Conservation (phyloP, 805 yeast species). For the Spathaspora boniae region DNA sequence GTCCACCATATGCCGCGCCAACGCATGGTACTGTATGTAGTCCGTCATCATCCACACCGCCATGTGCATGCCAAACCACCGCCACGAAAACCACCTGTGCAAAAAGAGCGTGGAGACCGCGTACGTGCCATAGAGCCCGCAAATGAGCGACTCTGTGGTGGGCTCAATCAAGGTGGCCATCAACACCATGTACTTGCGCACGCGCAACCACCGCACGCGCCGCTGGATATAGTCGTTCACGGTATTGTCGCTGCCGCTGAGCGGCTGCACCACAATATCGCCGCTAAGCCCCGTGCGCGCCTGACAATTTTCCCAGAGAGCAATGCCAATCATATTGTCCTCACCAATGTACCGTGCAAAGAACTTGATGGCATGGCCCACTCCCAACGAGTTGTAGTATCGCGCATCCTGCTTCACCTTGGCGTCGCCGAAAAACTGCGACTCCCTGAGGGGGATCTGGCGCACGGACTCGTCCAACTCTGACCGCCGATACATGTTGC, state of each 20-base stretch:
- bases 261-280: constrained; percentile 77
- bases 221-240: constrained; percentile 59
- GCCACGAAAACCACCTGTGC: constrained; percentile 24
- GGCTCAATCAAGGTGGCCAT: constrained; percentile 86
- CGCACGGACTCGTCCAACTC: constrained; percentile 58
- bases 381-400: constrained; percentile 24
- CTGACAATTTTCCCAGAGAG: constrained; percentile 64
- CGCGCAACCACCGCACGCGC: constrained; percentile 81
- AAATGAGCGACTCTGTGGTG: constrained; percentile 70
- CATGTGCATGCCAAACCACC: constrained; percentile 51
- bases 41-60: constrained; percentile 64
- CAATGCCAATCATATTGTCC: constrained; percentile 89
- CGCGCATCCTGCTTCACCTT: constrained; percentile 29
- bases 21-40: constrained; percentile 50
- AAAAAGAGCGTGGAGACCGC: constrained; percentile 49
- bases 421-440: constrained; percentile 29
- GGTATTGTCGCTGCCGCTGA: constrained; percentile 36
- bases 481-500: constrained; percentile 69
- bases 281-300: constrained; percentile 77
- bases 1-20: constrained; percentile 27
- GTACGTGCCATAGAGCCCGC: constrained; percentile 64
- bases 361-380: constrained; percentile 55
- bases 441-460: constrained; percentile 22
- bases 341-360: constrained; percentile 86
- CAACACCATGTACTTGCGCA: constrained; percentile 81